Base-by-base conservation (phyloP, 371 early-diverging fungal species). In the Mortierella sp. region DNA sequence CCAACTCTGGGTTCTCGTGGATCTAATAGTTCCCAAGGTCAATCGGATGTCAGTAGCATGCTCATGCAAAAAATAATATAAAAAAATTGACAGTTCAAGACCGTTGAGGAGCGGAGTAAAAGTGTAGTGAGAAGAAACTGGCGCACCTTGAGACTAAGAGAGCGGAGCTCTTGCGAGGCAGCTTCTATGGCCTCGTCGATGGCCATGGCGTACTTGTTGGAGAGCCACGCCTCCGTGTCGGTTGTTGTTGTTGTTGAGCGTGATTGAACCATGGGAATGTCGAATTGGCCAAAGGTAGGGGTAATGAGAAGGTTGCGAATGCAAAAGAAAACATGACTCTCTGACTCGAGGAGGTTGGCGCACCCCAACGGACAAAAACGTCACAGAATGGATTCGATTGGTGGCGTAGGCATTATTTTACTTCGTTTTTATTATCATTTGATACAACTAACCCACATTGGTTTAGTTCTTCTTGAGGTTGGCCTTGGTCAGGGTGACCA, bases 401-500 rank as follows among this genome's bases (percentile, higher is more conserved):
- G 34, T 58, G 58, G 58, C 37, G 58, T 34, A 58, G 31, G 58
- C 58, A 34, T 34, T 34, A 34, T 58, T 6, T 34, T 55, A 31
- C 10, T 53, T n/a, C n/a, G 19, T 45, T 45, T 45, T 19, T 47
- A 22, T 22, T 16, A 31, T 31, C 3, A 47, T 22, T 47, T 47
- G 14, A n/a, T 10, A n/a, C n/a, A 58, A 31, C 16, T 16, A 4
- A 14, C 4, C 16, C 19, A 6, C 7, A 58, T 22, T 61, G 16
- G 29, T 63, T 47, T 70, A 77, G 64, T 68, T 40, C 75, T 77
- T 82, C 75, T 73, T 82, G 64, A 82, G 75, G 79, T 84, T 84
- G 22, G 70, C 79, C 71, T 79, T 79, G 72, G 79, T 84, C 68
- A 82, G 58, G 31, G 90, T 92, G 43, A 95, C 95, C 80, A 95